A percentile compares a stretch with the other conserved stretches of the same genome.
phyloP scores from a whole-genome alignment of 2,329 filamentous ascomycete genomes.

The Aspergillus latus region DNA sequence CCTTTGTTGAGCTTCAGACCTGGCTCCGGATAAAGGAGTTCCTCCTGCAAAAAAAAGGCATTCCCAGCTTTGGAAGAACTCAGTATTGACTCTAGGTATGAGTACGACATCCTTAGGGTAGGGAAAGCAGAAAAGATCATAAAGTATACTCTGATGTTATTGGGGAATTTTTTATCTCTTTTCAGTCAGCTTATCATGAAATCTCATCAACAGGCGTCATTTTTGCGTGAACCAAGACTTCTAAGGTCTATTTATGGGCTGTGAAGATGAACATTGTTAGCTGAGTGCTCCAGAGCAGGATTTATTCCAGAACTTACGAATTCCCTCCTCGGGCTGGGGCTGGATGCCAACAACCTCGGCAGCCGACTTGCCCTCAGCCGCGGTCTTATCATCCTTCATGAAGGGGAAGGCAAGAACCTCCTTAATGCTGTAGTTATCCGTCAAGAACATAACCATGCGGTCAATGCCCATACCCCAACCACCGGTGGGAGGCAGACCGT shows the following conservation, averaged over 20 bases:
- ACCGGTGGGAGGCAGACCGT: constrained; percentile 87
- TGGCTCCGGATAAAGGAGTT: too few relatives aligned
- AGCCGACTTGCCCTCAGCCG: constrained; percentile 49
- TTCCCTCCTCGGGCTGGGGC: constrained; percentile 61
- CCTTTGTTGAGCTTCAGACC: too few relatives aligned
- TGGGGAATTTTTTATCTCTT: constrained; percentile 17
- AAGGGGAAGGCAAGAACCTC: constrained; percentile 96
- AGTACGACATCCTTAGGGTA: neutral
- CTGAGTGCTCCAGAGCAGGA: constrained; percentile 2
- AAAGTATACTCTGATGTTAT: constrained; percentile 1
- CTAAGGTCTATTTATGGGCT: constrained; percentile 36
- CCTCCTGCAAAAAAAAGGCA: too few relatives aligned
- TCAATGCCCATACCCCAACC: constrained; percentile 97
- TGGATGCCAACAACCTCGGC: constrained; percentile 64
- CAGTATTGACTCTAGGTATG: constrained; percentile 42
- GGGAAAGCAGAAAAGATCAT: neutral
- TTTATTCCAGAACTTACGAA: constrained; percentile 41
- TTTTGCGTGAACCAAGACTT: constrained; percentile 9
- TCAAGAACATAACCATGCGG: constrained; percentile 91
- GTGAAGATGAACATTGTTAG: constrained; percentile 21
- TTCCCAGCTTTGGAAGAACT: too few relatives aligned
- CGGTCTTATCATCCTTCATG: constrained; percentile 82
- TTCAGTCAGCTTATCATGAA: constrained; percentile 21
- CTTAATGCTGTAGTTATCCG: constrained; percentile 92
- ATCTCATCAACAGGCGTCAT: constrained; percentile 19